phyloP scores from a whole-genome alignment of 331 rosid genomes.

The Malus hybrid region DNA sequence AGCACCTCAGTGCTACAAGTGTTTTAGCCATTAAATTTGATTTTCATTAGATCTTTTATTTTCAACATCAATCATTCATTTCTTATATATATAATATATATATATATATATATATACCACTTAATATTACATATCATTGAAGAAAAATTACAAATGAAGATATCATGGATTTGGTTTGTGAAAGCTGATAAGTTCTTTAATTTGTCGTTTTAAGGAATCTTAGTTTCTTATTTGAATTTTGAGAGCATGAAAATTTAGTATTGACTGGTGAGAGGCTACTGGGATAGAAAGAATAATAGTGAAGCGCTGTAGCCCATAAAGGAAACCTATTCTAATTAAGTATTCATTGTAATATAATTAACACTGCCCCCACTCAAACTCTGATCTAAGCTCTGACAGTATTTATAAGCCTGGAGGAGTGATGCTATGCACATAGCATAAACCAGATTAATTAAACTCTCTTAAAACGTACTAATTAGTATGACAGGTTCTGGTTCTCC shows the following conservation, averaged over 20 bases:
- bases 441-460: background rate
- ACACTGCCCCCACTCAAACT: conserved; percentile 22
- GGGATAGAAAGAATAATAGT: conserved; percentile 12
- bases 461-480: background rate
- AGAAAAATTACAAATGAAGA: conserved; percentile 17
- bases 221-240: background rate
- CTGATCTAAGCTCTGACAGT: conserved; percentile 1
- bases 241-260: conserved; percentile 20
- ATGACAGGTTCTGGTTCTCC: conserved; percentile 90
- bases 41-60: no score
- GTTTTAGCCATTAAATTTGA: no score
- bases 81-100: no score
- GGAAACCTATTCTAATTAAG: conserved; percentile 54
- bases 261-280: background rate
- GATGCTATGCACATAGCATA: conserved; percentile 24
- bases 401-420: conserved; percentile 32
- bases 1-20: no score
- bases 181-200: conserved; percentile 20
- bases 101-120: background rate
- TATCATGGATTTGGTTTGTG: conserved; percentile 53
- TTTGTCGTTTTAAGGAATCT: conserved; percentile 68
- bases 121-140: no score
- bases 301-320: conserved; percentile 61
- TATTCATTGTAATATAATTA: conserved; percentile 36
- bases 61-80: no score